Percentiles rank a stretch among this genome's conserved stretches.
Conservation (phyloP, 2,329 filamentous ascomycete genomes). For the Colletotrichum caudatum region DNA sequence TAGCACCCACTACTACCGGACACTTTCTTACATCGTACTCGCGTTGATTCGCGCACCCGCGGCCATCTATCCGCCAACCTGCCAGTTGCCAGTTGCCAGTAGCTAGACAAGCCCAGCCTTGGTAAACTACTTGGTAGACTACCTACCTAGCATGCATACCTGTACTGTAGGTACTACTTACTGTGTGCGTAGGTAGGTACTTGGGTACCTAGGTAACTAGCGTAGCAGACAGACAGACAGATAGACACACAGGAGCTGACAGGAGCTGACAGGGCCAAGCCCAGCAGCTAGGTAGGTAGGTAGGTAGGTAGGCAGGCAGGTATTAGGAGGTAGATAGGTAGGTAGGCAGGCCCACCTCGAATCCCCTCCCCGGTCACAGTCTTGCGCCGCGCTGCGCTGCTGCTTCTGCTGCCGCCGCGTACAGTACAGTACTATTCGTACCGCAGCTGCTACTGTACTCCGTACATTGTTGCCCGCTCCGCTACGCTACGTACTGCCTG, state of each 20-base stretch:
- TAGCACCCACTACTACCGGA: neutral
- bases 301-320: neutral
- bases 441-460: neutral
- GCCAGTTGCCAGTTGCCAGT: conserved; percentile 27
- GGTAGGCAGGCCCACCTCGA: conserved; percentile 8
- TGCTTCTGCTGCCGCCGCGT: conserved; percentile 23
- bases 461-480: neutral
- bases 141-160: no score
- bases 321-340: no score
- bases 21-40: neutral
- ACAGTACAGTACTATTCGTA: neutral
- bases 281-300: conserved; percentile 4
- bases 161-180: no score
- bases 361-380: conserved; percentile 34
- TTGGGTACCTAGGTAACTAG: neutral
- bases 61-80: conserved; percentile 15
- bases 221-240: neutral
- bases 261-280: conserved; percentile 7
- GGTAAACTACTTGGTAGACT: no score
- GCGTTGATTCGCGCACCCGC: conserved; percentile 15
- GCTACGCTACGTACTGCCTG: conserved; percentile 23
- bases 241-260: no score
- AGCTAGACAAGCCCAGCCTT: conserved; percentile 14
- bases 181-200: no score
- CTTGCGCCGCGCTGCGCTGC: conserved; percentile 29